A percentile compares a stretch with the other conserved stretches of the same genome.
phyloP scores from a whole-genome alignment of 1,284 basidiomycete genomes.

The Tylopilus sp. region DNA sequence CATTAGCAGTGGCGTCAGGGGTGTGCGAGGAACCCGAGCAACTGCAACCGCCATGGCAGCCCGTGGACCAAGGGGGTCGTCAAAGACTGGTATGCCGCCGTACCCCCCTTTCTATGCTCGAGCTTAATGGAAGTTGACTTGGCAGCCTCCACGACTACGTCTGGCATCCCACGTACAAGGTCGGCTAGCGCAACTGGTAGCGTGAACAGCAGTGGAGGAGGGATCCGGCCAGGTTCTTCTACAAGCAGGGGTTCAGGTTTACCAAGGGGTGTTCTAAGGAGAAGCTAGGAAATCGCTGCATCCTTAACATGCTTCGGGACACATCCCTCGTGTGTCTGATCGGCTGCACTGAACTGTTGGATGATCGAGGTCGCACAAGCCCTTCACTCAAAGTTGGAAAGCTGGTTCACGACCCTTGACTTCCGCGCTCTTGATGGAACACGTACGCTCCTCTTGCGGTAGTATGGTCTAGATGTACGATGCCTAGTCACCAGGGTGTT shows the following conservation, averaged over 20 bases:
- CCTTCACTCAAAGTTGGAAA: neutral
- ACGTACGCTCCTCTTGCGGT: neutral
- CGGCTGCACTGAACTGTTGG: neutral
- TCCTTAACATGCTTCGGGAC: neutral
- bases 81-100: constrained; percentile 22
- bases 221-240: constrained; percentile 26
- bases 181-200: constrained; percentile 31
- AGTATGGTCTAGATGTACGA: constrained; percentile 4
- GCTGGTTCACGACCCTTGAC: neutral
- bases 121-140: constrained; percentile 5
- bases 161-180: constrained; percentile 23
- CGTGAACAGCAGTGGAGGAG: constrained; percentile 15
- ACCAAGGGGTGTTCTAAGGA: constrained; percentile 26
- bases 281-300: constrained; percentile 13
- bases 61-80: constrained; percentile 32
- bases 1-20: constrained; percentile 47
- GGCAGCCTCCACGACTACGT: constrained; percentile 20
- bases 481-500: neutral
- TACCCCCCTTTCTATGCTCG: neutral
- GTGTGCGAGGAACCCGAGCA: constrained; percentile 54
- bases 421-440: constrained; percentile 4
- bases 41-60: constrained; percentile 34
- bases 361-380: constrained; percentile 1
- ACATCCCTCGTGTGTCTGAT: neutral
- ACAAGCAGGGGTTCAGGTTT: constrained; percentile 27